Conservation (phyloP, 2,329 filamentous ascomycete genomes). For the Ascochyta viciae-villosae region DNA sequence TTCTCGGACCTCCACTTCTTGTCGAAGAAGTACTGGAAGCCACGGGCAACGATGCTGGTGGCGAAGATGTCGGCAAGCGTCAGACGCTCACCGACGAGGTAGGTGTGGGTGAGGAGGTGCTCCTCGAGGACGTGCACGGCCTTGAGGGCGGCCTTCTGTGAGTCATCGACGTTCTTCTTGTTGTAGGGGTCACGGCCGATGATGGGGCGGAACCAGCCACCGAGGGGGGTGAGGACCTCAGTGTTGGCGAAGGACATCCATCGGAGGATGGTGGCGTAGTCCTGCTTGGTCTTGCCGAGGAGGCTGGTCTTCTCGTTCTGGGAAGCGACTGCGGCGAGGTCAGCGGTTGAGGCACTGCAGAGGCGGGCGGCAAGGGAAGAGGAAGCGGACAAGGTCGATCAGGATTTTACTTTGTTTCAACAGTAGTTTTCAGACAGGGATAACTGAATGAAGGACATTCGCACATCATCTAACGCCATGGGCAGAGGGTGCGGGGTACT, state of each 20-base stretch:
- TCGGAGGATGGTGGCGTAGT: conserved; percentile 96
- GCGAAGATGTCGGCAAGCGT: conserved; percentile 94
- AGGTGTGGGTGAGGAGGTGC: conserved; percentile 91
- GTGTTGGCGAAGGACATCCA: conserved; percentile 98
- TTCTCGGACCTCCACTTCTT: conserved; percentile 83
- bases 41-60: conserved; percentile 78
- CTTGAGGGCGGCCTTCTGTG: conserved; percentile 72
- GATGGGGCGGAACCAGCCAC: conserved; percentile 85
- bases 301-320: conserved; percentile 99
- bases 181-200: conserved; percentile 86
- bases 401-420: conserved; percentile 78
- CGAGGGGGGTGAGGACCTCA: conserved; percentile 78
- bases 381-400: conserved; percentile 68
- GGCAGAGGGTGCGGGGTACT: conserved; percentile 54
- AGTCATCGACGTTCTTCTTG: conserved; percentile 94
- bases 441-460: conserved; percentile 68
- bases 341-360: conserved; percentile 40
- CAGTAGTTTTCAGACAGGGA: conserved; percentile 92
- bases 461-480: conserved; percentile 63
- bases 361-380: conserved; percentile 17
- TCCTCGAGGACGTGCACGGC: conserved; percentile 78
- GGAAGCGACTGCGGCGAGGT: conserved; percentile 76
- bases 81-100: conserved; percentile 96
- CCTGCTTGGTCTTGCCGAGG: conserved; percentile 99
- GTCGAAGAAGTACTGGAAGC: conserved; percentile 94